Evolutionary conservation across 345 rosid genomes (phyloP).

Genomic region (Geranium brycei): DNA sequence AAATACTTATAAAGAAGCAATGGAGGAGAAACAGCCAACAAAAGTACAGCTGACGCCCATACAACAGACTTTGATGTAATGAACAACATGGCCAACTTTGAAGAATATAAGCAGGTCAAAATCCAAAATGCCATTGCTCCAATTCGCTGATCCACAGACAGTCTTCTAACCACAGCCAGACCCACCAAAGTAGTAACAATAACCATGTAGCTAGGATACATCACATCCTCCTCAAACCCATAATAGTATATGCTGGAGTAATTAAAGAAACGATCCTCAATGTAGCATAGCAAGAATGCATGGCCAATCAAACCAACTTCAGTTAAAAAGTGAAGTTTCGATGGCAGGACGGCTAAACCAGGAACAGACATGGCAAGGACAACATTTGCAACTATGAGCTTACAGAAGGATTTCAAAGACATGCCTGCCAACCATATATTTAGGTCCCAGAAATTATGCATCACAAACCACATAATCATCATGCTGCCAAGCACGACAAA

Average conservation of each 20-base stretch:
- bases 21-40: constrained; percentile 89
- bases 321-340: constrained; percentile 57
- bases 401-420: constrained; percentile 85
- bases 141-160: constrained; percentile 58
- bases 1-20: constrained; percentile 80
- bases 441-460: constrained; percentile 95
- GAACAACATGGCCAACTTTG: constrained; percentile 86
- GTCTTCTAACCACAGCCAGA: constrained; percentile 73
- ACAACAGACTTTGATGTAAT: constrained; percentile 73
- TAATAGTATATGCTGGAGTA: constrained; percentile 79
- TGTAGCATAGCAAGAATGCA: constrained; percentile 61
- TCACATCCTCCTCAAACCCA: constrained; percentile 89
- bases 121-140: constrained; percentile 83
- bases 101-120: constrained; percentile 74
- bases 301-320: constrained; percentile 76
- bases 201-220: constrained; percentile 99
- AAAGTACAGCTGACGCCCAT: constrained; percentile 75
- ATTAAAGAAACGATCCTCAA: constrained; percentile 80
- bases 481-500: constrained; percentile 88
- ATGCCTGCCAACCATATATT: constrained; percentile 98
- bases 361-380: constrained; percentile 81
- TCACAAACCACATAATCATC: constrained; percentile 82
- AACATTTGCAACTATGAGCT: constrained; percentile 68
- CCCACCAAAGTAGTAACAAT: constrained; percentile 74
- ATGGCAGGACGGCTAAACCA: constrained; percentile 86